A percentile compares a stretch with the other conserved stretches of the same genome.
phyloP scores from a whole-genome alignment of 306 rosid genomes.

The Vigna unguiculata region DNA sequence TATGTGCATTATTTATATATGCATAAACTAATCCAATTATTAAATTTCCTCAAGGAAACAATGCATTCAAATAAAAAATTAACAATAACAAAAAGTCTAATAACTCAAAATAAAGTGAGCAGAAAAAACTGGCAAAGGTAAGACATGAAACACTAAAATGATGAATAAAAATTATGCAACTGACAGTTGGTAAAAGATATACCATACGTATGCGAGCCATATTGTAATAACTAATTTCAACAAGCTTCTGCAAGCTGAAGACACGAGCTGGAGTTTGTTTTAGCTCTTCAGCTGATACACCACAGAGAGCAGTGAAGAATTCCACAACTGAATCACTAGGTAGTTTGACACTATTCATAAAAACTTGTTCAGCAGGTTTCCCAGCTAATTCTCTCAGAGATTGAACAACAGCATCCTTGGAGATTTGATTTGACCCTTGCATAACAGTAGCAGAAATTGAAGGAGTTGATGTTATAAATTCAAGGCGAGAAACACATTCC shows the following conservation, averaged over 20 bases:
- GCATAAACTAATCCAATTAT: slow-evolving; percentile 30
- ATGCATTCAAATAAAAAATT: slow-evolving; percentile 2
- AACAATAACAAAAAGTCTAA: slow-evolving; percentile 6
- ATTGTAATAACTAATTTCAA: slow-evolving; percentile 97
- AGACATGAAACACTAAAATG: slow-evolving; percentile 28
- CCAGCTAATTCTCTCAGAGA: slow-evolving; percentile 92
- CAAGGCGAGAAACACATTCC: slow-evolving; percentile 98
- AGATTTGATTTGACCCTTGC: slow-evolving; percentile 98
- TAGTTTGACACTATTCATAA: slow-evolving; percentile 90
- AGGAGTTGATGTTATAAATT: slow-evolving; percentile 84
- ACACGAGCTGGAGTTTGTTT: slow-evolving; percentile 97
- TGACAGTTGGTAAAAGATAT: slow-evolving; percentile 43
- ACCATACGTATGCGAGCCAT: slow-evolving; percentile 99
- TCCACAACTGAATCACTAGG: slow-evolving; percentile 98
- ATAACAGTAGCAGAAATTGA: slow-evolving; percentile 86
- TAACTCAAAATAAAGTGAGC: slow-evolving; percentile 17
- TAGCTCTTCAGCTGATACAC: slow-evolving; percentile 98
- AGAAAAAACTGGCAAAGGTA: slow-evolving; percentile 33
- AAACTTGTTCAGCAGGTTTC: slow-evolving; percentile 96
- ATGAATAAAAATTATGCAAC: slow-evolving; percentile 35
- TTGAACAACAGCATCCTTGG: slow-evolving; percentile 93
- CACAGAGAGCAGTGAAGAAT: slow-evolving; percentile 95
- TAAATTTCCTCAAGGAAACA: slow-evolving; percentile 24
- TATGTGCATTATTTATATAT: slow-evolving; percentile 4
- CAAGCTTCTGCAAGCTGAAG: slow-evolving; percentile 99